These are phyloP conservation scores for Colletotrichum navitas DNA, from an alignment of 2,329 filamentous ascomycete species.

Conservation along the genomic window DNA sequence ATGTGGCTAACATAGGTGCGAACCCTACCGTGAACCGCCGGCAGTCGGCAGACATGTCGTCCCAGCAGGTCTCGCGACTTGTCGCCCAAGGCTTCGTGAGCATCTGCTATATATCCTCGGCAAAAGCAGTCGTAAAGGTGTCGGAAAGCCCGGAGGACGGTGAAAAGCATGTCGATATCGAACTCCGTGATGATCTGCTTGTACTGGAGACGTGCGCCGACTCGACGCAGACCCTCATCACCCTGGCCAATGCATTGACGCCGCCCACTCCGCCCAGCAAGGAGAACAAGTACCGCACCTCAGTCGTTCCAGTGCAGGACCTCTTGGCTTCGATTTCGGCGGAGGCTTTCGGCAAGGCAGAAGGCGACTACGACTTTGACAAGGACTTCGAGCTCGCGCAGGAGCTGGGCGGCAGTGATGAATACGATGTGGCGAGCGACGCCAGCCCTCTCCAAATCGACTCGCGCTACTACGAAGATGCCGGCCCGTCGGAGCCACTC, in stretches of 20 bases:
- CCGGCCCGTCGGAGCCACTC: constrained; percentile 58
- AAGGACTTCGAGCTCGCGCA: constrained; percentile 71
- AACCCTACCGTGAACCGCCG: constrained; percentile 33
- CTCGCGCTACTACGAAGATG: constrained; percentile 63
- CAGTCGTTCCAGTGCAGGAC: constrained; percentile 87
- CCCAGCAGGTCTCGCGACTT: constrained; percentile 67
- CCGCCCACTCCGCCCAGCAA: constrained; percentile 87
- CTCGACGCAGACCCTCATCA: constrained; percentile 92
- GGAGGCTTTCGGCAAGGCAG: constrained; percentile 78
- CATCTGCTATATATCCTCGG: constrained; percentile 88
- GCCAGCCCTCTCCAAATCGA: constrained; percentile 55
- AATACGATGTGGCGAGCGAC: constrained; percentile 48
- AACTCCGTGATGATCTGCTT: constrained; percentile 86
- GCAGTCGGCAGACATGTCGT: constrained; percentile 55
- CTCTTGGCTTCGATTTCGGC: constrained; percentile 91
- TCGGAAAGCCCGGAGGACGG: constrained; percentile 66
- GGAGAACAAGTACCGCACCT: constrained; percentile 86
- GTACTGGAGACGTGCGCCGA: constrained; percentile 96
- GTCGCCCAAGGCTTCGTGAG: constrained; percentile 83
- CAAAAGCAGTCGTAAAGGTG: constrained; percentile 75
- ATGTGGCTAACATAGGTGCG: constrained; percentile 59
- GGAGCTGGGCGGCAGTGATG: constrained; percentile 59
- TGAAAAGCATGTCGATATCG: constrained; percentile 79
- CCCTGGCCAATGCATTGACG: constrained; percentile 81
- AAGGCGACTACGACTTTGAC: constrained; percentile 73